Conservation (phyloP, 495 filamentous ascomycete species). For the Staphylotrichum tortipilum region DNA sequence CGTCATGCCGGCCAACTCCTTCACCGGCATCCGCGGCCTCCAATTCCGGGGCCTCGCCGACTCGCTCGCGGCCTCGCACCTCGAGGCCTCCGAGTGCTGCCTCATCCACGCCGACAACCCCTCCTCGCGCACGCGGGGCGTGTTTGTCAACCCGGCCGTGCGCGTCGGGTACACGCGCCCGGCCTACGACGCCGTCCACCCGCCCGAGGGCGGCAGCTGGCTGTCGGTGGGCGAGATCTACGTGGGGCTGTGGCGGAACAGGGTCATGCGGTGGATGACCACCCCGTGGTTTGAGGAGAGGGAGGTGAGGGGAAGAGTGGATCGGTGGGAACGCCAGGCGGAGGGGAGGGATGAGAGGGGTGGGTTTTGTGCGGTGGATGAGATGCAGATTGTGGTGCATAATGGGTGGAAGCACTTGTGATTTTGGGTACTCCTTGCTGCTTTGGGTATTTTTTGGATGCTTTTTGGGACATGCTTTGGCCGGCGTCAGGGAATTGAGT, state of each 20-base stretch:
- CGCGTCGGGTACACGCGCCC: conserved; percentile 59
- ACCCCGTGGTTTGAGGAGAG: conserved; percentile 26
- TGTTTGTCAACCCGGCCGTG: conserved; percentile 71
- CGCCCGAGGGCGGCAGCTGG: conserved; percentile 23
- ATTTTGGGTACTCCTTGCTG: no score
- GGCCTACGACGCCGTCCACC: conserved; percentile 44
- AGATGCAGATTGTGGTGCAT: conserved; percentile 70
- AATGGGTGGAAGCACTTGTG: conserved; percentile 75
- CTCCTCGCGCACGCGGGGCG: conserved; percentile 39
- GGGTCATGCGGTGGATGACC: conserved; percentile 19
- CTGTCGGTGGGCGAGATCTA: conserved; percentile 18
- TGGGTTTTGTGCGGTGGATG: conserved; percentile 65
- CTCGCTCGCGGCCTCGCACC: conserved; percentile 53
- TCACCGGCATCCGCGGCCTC: conserved; percentile 18
- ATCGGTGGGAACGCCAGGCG: conserved; percentile 34
- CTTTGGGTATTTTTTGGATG: no score
- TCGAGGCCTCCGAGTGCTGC: conserved; percentile 79
- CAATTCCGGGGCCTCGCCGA: conserved; percentile 67
- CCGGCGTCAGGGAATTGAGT: no score
- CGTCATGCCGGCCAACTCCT: conserved; percentile 28
- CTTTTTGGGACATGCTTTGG: neutral
- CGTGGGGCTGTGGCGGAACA: conserved; percentile 42
- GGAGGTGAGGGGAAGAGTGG: conserved; percentile 29
- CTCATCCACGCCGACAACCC: conserved; percentile 73
- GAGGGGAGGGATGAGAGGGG: conserved; percentile 43